phyloP scores from a whole-genome alignment of 331 rosid species.

The Rhamnella rubrinervis region DNA sequence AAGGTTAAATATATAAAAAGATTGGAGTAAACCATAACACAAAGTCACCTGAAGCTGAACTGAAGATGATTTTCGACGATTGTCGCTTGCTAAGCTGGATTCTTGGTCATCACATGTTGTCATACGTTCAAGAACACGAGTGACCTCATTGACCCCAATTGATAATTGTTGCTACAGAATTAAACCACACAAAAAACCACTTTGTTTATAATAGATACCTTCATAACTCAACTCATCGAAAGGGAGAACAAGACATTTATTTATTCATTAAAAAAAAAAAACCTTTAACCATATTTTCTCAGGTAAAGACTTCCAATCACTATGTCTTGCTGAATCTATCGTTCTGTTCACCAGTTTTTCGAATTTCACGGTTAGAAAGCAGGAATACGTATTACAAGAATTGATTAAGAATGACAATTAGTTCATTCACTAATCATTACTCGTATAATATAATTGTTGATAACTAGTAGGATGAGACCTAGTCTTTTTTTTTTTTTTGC shows the following conservation, averaged over 20 bases:
- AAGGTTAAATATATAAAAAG: neutral
- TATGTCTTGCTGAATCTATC: conserved; percentile 44
- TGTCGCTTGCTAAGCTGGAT: conserved; percentile 18
- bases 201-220: neutral
- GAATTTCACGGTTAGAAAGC: too few species aligned
- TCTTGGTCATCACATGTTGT: conserved; percentile 33
- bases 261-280: neutral
- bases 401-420: neutral
- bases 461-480: neutral
- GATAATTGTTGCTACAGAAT: conserved; percentile 66
- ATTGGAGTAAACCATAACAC: neutral
- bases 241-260: neutral
- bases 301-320: conserved; percentile 54
- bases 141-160: conserved; percentile 82
- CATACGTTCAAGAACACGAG: conserved; percentile 84
- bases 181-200: conserved; percentile 4
- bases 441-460: neutral
- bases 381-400: too few species aligned
- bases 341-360: conserved; percentile 34
- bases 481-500: neutral
- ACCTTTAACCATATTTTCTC: conserved; percentile 86
- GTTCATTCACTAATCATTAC: neutral
- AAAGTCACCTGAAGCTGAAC: conserved; percentile 52
- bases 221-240: neutral
- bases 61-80: conserved; percentile 27